Evolutionary conservation across 805 yeast genomes (phyloP), one percentile per base, ranked within the genome.

Genomic region (Nakazawaea wyomingensis): DNA sequence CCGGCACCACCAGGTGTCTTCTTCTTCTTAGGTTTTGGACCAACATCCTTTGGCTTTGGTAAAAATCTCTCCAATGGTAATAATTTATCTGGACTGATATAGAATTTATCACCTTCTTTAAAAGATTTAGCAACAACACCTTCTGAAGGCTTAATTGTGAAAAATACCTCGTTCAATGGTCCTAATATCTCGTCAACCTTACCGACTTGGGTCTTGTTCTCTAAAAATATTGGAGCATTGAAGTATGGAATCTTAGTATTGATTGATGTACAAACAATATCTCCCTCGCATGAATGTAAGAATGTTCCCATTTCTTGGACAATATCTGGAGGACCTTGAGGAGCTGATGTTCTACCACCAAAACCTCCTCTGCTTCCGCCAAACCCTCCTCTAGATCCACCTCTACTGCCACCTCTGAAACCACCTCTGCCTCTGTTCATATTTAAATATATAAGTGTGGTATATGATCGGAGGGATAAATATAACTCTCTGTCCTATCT

Each of bases 141-240:
- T 61, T 93, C 99, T 41, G 85, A 74, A 45, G 97, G 93, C 69
- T 93, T 93, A 55, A 93, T 82, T 30, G 99, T 93, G 76, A 93
- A 93, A 62, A 77, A 91, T n/a, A 93, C 97, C 68, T 93, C 99
- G 62, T 93, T 93, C 62, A 93, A 69, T 37, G 99, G 98, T 40
- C 99, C 99, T 54, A 93, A 76, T 50, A 93, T 93, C 73, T 93
- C 99, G 64, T 93, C 99, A 46, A 93, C 96, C 66, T 93, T 93
- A 57, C 99, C 99, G 37, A 93, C 82, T 61, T 85, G 93, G 20
- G 96, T 84, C 68, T 93, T 93, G 75, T 93, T 91, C 64, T 93
- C 98, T 54, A 93, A 76, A 65, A 84, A 93, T 56, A 93, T 90
- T 62, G 99, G 99, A 21, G 99, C 99, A 69, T 93, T 93, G 78